Evolutionary conservation across 495 filamentous ascomycete species (phyloP).

Genomic region (Terfezia claveryi): DNA sequence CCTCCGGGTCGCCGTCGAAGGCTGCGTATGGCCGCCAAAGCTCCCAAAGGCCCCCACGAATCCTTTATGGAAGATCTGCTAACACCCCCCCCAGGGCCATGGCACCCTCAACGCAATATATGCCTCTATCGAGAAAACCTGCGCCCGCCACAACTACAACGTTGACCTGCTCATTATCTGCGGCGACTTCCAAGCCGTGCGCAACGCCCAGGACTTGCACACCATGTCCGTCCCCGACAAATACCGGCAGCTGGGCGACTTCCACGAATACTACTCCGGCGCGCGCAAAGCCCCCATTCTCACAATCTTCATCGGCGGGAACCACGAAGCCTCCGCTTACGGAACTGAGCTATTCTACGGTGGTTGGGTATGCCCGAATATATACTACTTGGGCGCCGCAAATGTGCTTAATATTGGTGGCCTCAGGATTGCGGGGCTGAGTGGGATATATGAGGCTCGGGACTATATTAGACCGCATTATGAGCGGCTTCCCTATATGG

Average conservation of each 20-base stretch:
- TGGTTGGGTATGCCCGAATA: conserved; percentile 90
- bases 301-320: conserved; percentile 81
- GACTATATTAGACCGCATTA: conserved; percentile 62
- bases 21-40: conserved; percentile 39
- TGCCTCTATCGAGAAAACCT: conserved; percentile 40
- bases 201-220: conserved; percentile 67
- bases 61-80: too few species aligned
- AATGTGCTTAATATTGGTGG: conserved; percentile 65
- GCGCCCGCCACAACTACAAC: conserved; percentile 48
- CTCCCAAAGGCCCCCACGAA: too few species aligned
- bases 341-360: conserved; percentile 73
- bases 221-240: conserved; percentile 70
- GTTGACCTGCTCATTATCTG: conserved; percentile 83
- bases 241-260: conserved; percentile 68
- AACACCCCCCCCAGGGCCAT: conserved; percentile 32
- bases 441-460: conserved; percentile 78
- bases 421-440: conserved; percentile 71
- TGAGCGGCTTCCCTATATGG: conserved; percentile 69
- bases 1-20: conserved; percentile 42
- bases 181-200: conserved; percentile 65
- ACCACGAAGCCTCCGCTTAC: conserved; percentile 79
- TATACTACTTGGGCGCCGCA: conserved; percentile 86
- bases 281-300: conserved; percentile 53
- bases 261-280: conserved; percentile 81
- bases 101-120: conserved; percentile 83